phyloP scores from a whole-genome alignment of 164 flowering plant genomes.

The Nelumbo lutea region DNA sequence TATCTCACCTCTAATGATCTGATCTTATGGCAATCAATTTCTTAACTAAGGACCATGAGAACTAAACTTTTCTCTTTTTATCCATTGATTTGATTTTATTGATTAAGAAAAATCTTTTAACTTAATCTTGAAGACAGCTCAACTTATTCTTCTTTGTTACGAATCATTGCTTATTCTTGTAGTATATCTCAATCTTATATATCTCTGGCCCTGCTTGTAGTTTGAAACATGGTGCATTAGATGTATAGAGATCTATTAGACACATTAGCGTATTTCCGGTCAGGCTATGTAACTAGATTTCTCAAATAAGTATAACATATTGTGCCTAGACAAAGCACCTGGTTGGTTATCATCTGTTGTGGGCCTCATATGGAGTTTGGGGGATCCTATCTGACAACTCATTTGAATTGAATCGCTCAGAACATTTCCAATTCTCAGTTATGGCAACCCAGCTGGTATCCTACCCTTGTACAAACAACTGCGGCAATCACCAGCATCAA shows the following conservation, averaged over 20 bases:
- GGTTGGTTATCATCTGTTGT: constrained; percentile 92
- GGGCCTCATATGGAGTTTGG: too few species aligned
- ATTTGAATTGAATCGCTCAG: too few species aligned
- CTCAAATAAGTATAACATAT: constrained; percentile 65
- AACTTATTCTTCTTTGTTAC: not conserved
- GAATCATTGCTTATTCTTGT: not conserved
- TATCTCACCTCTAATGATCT: not conserved
- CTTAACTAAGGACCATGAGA: not conserved
- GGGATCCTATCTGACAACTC: too few species aligned
- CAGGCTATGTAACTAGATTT: constrained; percentile 80
- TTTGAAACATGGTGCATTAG: constrained; percentile 90
- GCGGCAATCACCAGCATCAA: too few species aligned
- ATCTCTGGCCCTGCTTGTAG: constrained; percentile 38
- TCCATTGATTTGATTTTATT: too few species aligned
- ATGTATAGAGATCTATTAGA: constrained; percentile 85
- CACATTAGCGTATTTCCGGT: constrained; percentile 91
- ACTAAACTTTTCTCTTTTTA: not conserved
- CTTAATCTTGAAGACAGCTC: not conserved
- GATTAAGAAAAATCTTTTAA: too few species aligned
- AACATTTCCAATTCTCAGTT: too few species aligned
- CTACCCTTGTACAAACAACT: too few species aligned
- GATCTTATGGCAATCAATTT: not conserved
- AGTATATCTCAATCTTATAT: not conserved
- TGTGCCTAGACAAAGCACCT: constrained; percentile 65
- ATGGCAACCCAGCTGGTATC: too few species aligned